Evolutionary conservation across 2,329 filamentous ascomycete species (phyloP).

Genomic region (Talaromyces amestolkiae): DNA sequence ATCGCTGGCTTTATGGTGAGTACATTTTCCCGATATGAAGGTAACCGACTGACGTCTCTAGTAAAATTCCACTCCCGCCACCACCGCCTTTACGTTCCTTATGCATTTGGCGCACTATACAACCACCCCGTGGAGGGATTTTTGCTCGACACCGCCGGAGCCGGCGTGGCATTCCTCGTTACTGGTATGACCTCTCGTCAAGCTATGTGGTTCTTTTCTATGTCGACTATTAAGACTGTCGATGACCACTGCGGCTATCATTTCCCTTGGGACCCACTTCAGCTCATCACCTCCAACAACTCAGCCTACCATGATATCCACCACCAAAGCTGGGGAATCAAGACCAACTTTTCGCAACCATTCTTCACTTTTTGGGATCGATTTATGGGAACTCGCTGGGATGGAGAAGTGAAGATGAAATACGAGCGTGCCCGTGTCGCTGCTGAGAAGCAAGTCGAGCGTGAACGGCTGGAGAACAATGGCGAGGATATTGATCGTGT

Average conservation of each 20-base stretch:
- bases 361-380: conserved; percentile 91
- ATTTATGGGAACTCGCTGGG: conserved; percentile 77
- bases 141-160: conserved; percentile 84
- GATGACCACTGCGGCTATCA: conserved; percentile 96
- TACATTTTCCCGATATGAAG: not conserved
- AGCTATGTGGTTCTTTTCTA: conserved; percentile 83
- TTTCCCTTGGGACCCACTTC: conserved; percentile 92
- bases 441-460: conserved; percentile 57
- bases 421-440: conserved; percentile 57
- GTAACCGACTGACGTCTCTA: conserved; percentile 35
- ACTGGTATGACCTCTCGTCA: conserved; percentile 81
- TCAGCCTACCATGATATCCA: conserved; percentile 97
- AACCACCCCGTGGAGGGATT: conserved; percentile 96
- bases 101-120: conserved; percentile 94
- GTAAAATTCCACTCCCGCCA: conserved; percentile 90
- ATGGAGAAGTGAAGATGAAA: conserved; percentile 60
- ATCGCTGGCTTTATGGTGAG: conserved; percentile 94
- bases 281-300: conserved; percentile 90
- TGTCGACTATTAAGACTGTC: conserved; percentile 91
- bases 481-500: conserved; percentile 21
- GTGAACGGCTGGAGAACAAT: conserved; percentile 40
- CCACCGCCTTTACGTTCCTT: conserved; percentile 95
- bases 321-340: conserved; percentile 98
- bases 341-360: conserved; percentile 56
- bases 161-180: conserved; percentile 77